Evolutionary conservation across 805 yeast species (phyloP), one percentile per base, ranked within the genome.

Genomic region (Ogataea trehaloabstinens): DNA sequence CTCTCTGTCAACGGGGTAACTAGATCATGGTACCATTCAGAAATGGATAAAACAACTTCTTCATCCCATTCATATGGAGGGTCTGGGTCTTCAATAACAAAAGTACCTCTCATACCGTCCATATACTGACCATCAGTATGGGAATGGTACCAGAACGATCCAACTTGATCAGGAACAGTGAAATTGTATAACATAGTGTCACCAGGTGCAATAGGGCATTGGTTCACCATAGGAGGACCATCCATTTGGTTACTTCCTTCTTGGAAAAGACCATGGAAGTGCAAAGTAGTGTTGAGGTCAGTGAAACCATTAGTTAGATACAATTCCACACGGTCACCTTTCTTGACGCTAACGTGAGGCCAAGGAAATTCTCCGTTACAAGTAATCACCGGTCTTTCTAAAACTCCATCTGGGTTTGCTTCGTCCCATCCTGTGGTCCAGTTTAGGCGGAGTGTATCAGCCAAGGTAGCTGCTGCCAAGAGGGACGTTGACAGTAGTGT

Each of bases 111-210:
- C 79, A 85, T 74, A 60, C 99, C 99, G 60, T 93, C 98, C 63
- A 93, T 90, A 55, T 89, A 89, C 65, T 90, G 95, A 52, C 90
- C 91, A 17, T 73, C 64, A 24, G 90, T 79, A 67, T 93, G 99
- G 21, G 98, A 87, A 65, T 93, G 99, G 72, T 91, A 93, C 99
- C 99, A 93, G 73, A 72, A 93, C 15, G 95, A 76, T 55, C 99
- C 99, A 41, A 72, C 78, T 66, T 93, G 96, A 51, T 71, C 71
- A 35, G 76, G 76, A 44, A 89, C 87, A 19, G 96, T 84, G 65
- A 93, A 93, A 70, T 91, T 89, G 72, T 93, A 93, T 46, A 82
- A 63, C 58, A 60, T 52, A 15, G 85, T 74, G 44, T 76, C 75
- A 38, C 85, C 85, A 5, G 95, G 84, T n/a, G 85, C 80, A 49